Evolutionary conservation across 2,329 filamentous ascomycete genomes (phyloP), one percentile per base, ranked within the genome.

Genomic region (Lachnellula arida): DNA sequence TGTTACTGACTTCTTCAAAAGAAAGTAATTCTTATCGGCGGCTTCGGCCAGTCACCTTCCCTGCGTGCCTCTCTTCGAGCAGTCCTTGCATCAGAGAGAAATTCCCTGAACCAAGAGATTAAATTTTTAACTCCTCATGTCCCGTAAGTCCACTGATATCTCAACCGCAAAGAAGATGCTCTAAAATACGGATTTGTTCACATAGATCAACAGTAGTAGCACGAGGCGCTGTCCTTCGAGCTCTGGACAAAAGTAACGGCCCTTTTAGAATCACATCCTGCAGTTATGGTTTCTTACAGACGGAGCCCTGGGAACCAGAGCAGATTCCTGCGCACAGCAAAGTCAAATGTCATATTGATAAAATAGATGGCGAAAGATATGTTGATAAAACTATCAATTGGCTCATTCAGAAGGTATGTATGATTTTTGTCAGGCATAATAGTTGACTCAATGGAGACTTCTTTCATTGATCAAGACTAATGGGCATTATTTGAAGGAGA

Each of bases 11-110:
- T 42, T 42, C 14, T 49, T n/a, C 5, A 17, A 25, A 19, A 64
- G 63, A 65, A 62, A 59, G 60, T 65, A 2, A 62, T 62, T n/a
- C 55, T 66, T 9, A 58, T 65, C 12, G 64, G 64, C 23, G 64
- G 59, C 2, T 66, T 66, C 54, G 63, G 56, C 3, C 58, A 49
- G 1, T 54, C 62, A 5, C 64, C 63, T 19, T 63, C 62, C 2
- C 32, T 66, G 11, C 37, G 50, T 40, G 3, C 35, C 2, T 23
- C 39, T 55, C 32, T 55, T 1, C 28, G 39, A 15, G 40, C 37
- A 12, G 28, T 53, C 7, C 51, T 53, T 53, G 32, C 25, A 25
- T 37, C 25, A 4, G 51, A 53, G 42, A 53, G 14, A 23, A 53
- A 53, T 53, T 53, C 37, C 25, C 51, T 46, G 25, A 42, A 14